These are phyloP conservation scores for Hymenoscyphus infarciens DNA, from an alignment of 2,329 filamentous ascomycete species.

Conservation along the genomic window DNA sequence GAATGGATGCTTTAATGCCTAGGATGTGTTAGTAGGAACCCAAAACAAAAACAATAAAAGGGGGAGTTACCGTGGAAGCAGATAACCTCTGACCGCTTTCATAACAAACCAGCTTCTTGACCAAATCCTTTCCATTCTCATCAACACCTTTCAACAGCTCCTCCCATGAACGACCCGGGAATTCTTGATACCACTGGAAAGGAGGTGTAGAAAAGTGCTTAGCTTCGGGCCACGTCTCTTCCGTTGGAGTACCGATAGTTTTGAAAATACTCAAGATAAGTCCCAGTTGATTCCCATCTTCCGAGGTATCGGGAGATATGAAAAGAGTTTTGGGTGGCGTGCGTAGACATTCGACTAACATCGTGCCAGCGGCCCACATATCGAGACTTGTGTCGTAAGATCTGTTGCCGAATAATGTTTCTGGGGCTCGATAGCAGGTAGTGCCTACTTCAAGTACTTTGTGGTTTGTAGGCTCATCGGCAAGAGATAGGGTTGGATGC, in stretches of 20 bases:
- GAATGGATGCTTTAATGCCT: neutral
- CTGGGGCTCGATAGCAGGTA: slow-evolving; percentile 84
- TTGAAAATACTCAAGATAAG: slow-evolving; percentile 91
- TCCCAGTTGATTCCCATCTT: slow-evolving; percentile 87
- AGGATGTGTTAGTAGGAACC: neutral
- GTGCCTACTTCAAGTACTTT: slow-evolving; percentile 95
- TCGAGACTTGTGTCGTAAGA: slow-evolving; percentile 72
- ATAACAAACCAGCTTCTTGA: slow-evolving; percentile 67
- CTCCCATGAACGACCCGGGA: slow-evolving; percentile 65
- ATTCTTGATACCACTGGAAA: slow-evolving; percentile 84
- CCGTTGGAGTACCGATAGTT: slow-evolving; percentile 80
- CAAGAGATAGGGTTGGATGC: slow-evolving; percentile 52
- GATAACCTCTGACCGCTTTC: slow-evolving; percentile 64
- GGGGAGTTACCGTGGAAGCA: slow-evolving; percentile 53
- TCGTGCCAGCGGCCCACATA: slow-evolving; percentile 83
- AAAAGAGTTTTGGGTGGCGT: slow-evolving; percentile 64
- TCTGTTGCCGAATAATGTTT: slow-evolving; percentile 80
- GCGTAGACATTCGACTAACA: slow-evolving; percentile 71
- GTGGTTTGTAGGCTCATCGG: slow-evolving; percentile 57
- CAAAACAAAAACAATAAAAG: neutral
- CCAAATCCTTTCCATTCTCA: slow-evolving; percentile 58
- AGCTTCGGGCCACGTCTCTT: slow-evolving; percentile 81
- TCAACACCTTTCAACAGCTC: slow-evolving; percentile 62
- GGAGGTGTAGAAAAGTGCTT: slow-evolving; percentile 65
- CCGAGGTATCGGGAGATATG: slow-evolving; percentile 66